Evolutionary conservation across 2,329 filamentous ascomycete genomes (phyloP).

Genomic region (Cladosporium sp.): DNA sequence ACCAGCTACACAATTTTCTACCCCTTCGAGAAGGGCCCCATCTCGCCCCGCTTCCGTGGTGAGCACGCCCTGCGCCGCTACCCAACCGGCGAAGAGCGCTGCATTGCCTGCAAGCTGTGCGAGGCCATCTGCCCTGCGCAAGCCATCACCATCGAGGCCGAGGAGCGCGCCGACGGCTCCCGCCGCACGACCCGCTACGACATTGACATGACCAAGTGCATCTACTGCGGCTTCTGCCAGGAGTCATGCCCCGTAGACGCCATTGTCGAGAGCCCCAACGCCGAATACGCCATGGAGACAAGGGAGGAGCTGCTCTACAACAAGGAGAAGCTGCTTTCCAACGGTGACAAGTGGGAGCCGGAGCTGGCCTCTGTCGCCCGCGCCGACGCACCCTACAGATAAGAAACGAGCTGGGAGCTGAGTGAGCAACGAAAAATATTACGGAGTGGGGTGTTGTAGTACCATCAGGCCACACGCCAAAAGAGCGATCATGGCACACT

Average conservation of each 20-base stretch:
- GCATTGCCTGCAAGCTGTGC: constrained; percentile 99
- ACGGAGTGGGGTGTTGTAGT: constrained; percentile 10
- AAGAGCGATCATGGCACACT: not conserved
- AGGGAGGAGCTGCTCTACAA: constrained; percentile 97
- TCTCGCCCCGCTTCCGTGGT: constrained; percentile 95
- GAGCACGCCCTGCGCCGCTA: constrained; percentile 96
- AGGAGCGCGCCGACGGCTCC: constrained; percentile 94
- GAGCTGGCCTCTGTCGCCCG: constrained; percentile 90
- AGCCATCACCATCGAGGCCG: constrained; percentile 98
- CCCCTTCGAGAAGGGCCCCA: constrained; percentile 98
- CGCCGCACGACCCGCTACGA: constrained; percentile 96
- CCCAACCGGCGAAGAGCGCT: constrained; percentile 95
- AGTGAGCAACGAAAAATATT: constrained; percentile 6
- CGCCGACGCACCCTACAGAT: constrained; percentile 78
- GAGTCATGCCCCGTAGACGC: constrained; percentile 98
- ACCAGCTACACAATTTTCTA: constrained; percentile 95
- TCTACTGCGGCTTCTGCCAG: constrained; percentile 99
- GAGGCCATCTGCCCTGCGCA: constrained; percentile 97
- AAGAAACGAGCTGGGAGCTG: constrained; percentile 13
- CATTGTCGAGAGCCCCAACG: constrained; percentile 76
- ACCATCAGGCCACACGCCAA: constrained; percentile 12
- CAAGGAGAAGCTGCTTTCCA: constrained; percentile 70
- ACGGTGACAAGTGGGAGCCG: constrained; percentile 77
- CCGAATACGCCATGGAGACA: constrained; percentile 74
- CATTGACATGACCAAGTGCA: constrained; percentile 99